Evolutionary conservation across 2,329 filamentous ascomycete genomes (phyloP).

Genomic region (Coleophoma eucalyptorum): DNA sequence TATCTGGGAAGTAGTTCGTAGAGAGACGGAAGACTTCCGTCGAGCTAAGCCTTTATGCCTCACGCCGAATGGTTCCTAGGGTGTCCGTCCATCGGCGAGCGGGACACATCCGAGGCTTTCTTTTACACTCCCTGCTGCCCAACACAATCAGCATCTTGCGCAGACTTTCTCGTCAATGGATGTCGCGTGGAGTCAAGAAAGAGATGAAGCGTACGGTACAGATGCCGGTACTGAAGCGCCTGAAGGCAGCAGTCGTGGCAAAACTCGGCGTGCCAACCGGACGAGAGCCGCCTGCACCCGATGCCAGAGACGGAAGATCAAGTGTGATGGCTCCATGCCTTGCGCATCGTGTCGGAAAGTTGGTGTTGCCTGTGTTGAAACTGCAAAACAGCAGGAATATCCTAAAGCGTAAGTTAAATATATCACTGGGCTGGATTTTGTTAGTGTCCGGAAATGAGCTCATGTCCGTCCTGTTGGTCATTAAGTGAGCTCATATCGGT

Average conservation of each 20-base stretch:
- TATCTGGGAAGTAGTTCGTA: no score
- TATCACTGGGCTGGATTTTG: not conserved
- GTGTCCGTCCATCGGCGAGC: no score
- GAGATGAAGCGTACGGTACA: not conserved
- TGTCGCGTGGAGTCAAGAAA: not conserved
- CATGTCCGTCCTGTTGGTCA: not conserved
- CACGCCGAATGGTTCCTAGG: no score
- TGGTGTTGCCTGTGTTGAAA: slow-evolving; percentile 36
- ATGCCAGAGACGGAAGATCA: slow-evolving; percentile 47
- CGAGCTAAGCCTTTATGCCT: no score
- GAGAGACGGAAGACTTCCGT: no score
- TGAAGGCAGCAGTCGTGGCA: not conserved
- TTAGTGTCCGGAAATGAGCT: not conserved
- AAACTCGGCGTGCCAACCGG: slow-evolving; percentile 1
- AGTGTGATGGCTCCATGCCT: slow-evolving; percentile 41
- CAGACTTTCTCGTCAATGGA: not conserved
- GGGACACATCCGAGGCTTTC: no score
- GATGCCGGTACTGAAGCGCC: not conserved
- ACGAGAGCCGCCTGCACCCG: slow-evolving; percentile 16
- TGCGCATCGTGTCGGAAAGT: slow-evolving; percentile 41
- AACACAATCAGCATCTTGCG: not conserved
- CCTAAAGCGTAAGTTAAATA: slow-evolving; percentile 38
- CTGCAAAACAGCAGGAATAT: slow-evolving; percentile 34
- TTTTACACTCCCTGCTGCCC: no score
- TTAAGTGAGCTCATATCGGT: no score